Evolutionary conservation across 1,139 yeast species (phyloP), one percentile per base, ranked within the genome.

Genomic region (Debaryomyces udenii): DNA sequence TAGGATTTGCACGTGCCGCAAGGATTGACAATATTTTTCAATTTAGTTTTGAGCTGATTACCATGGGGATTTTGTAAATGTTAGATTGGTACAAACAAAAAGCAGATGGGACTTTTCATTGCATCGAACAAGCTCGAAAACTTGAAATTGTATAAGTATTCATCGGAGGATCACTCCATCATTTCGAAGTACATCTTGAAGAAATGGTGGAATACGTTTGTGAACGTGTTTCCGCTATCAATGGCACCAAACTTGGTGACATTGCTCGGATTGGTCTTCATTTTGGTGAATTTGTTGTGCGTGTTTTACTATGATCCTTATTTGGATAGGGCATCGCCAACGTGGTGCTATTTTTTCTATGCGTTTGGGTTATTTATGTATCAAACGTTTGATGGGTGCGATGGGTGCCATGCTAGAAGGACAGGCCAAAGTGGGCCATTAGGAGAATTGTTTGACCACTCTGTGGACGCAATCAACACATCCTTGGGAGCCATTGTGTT

Each of bases 371-470:
- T 91, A 49, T 90, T 91, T 59, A 69, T 90, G 75, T 91, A 91
- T 61, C 98, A 91, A 59, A 91, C 98, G 0, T 90, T 91, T 61
- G 98, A 91, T 65, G 96, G 97, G 2, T 87, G 96, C 63, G 98
- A 91, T 62, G 98, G 98, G 9, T 79, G 86, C 50, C 98, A 91
- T 62, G 98, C 98, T 11, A 74, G 94, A 51, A 78, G 93, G 55
- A 91, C 98, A 1, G 96, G 96, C 11, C 96, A 90, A 64, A 81
- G 91, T 51, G 96, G 97, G 3, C 98, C 98, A 3, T 69, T 91
- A 54, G 98, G 98, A 31, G 98, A 91, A 61, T 72, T 91, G 44
- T 91, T 91, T 58, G 98, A 91, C 58, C 98, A 91, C 57, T 89
- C 96, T 48, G 81, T 89, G 39, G 97, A 91, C 64, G 95, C 97